Evolutionary conservation across 805 yeast species (phyloP), one percentile per base, ranked within the genome.

Genomic region (Barnettozyma wickerhamii): DNA sequence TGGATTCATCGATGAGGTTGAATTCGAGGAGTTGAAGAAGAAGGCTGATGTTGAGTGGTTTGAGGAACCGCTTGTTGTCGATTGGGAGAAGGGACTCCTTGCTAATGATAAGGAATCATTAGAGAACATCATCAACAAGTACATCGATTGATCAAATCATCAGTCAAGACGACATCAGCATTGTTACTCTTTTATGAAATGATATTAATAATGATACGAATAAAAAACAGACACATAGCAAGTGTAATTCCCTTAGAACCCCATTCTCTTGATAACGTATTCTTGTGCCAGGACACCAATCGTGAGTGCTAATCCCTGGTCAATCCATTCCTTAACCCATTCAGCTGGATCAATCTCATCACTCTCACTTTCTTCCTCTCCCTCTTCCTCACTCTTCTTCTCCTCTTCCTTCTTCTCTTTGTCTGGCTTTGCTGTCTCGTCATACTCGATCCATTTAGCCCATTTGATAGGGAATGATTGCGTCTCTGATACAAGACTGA

Each of bases 401-500:
- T 40, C 42, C 19, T 55, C 60, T 5, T 53, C 55, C 9, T 51
- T 59, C 62, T 28, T 51, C 58, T n/a, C 47, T 4, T 41, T 44
- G 4, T 45, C 57, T 43, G 23, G 51, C 49, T 31, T 47, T 45
- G 41, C 46, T 52, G 46, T 56, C 7, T 42, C 35, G 10, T 37
- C 36, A 27, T 43, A 40, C 46, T 60, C 81, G n/a, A 91, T 71
- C 99, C 99, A 93, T n/a, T 76, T 68, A 9, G 89, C 82, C 99
- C 99, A 93, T 57, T 77, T 81, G 34, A 76, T 59, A 10, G 99
- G 98, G 69, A 88, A 84, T 6, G 95, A 79, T 62, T 93, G 99
- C 0, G 98, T 85, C 51, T 82, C 80, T 37, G 87, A 81, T 21
- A 78, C 72, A 33, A 87, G 74, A 7, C 81, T 74, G 47, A 93